Evolutionary conservation across 805 yeast genomes (phyloP), one percentile per base, ranked within the genome.

Genomic region (Danielozyma ontarioensis): DNA sequence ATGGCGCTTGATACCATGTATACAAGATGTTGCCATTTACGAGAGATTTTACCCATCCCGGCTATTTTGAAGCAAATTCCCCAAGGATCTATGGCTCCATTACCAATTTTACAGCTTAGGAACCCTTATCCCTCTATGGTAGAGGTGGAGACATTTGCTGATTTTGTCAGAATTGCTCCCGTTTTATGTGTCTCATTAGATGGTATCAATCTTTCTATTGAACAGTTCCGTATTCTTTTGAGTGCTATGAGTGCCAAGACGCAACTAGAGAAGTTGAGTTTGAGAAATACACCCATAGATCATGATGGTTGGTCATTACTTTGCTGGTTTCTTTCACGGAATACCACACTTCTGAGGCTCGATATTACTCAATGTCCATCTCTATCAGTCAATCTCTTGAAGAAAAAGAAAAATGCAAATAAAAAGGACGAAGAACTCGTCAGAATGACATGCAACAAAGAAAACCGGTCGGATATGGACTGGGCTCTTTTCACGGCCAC

Each of bases 31-130:
- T 89, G 97, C 54, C 97, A 89, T 56, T 64, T 89, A 37, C 68
- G 97, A 35, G 97, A 89, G 50, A 89, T 89, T 36, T 57, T 89
- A 40, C 97, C 97, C 2, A 89, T 89, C 31, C 90, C 95, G 3
- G 90, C 95, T 2, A 87, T 90, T 5, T 51, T 85, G 45, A 82
- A 83, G 49, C 95, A 86, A 52, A 70, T 89, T 40, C 84, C 85
- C 1, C 79, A 78, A 49, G 86, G 83, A 15, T 78, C 87, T 18
- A 72, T 80, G 29, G 79, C 84, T 1, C 95, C 96, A 3, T 56
- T 89, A 16, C 78, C 85, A 4, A 53, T 75, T 3, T 55, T 89
- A 36, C 86, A 82, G 48, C 64, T 90, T 37, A 64, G 84, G 48
- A 89, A 89, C 50, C 94, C 96, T n/a, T 69, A 77, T 33, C 97